A percentile compares a stretch with the other conserved stretches of the same genome.
Conservation (phyloP, 148 eudicot genomes). For the Salicornia ramosissima region DNA sequence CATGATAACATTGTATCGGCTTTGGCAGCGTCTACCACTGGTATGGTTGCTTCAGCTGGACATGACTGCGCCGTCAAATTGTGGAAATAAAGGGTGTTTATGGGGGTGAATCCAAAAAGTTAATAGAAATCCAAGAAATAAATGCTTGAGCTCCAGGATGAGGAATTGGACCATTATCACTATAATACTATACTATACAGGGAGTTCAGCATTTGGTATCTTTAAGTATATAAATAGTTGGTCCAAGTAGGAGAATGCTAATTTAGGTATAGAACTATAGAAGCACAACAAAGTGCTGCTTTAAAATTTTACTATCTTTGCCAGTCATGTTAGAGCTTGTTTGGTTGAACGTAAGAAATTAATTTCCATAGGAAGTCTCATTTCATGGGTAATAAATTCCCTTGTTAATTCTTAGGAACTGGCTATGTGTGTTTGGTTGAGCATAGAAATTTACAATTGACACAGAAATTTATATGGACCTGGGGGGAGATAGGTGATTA, state of each 20-base stretch:
- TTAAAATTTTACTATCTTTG: background rate
- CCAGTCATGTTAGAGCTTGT: background rate
- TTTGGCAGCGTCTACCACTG: conserved; percentile 66
- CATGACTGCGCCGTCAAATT: conserved; percentile 83
- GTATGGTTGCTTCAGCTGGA: conserved; percentile 97
- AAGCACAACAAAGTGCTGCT: conserved; percentile 16
- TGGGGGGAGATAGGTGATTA: too few relatives aligned
- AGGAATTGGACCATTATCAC: background rate
- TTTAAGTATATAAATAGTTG: background rate
- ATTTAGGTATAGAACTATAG: conserved; percentile 14
- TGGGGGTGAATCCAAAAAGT: conserved; percentile 13
- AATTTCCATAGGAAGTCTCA: too few relatives aligned
- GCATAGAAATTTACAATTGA: too few relatives aligned
- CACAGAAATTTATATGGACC: too few relatives aligned
- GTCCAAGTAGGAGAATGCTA: background rate
- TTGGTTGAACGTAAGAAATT: too few relatives aligned
- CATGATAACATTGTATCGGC: conserved; percentile 86
- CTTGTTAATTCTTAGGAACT: too few relatives aligned
- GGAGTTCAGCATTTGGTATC: background rate
- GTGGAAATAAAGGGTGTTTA: conserved; percentile 48
- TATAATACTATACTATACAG: background rate
- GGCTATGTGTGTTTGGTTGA: too few relatives aligned
- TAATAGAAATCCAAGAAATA: conserved; percentile 16
- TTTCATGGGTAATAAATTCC: too few relatives aligned
- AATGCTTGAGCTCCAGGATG: conserved; percentile 21